These are phyloP conservation scores for Sporothrix brasiliensis DNA, from an alignment of 2,329 filamentous ascomycete species.

Conservation along the genomic window DNA sequence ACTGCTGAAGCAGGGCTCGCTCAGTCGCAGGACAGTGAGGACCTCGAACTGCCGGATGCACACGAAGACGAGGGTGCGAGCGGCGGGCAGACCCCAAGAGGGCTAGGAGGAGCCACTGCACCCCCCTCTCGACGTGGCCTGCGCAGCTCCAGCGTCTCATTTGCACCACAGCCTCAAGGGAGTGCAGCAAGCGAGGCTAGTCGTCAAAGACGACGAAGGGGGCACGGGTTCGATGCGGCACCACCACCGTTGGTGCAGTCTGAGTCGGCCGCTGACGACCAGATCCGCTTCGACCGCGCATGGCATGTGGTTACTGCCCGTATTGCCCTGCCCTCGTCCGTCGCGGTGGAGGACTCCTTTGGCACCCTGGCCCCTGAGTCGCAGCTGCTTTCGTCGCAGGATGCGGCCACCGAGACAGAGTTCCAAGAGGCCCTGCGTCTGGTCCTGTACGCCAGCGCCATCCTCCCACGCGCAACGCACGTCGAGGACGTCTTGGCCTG, in stretches of 20 bases:
- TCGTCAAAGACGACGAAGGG: constrained; percentile 1
- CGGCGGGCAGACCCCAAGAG: neutral
- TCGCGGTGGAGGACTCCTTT: constrained; percentile 58
- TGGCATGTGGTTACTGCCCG: constrained; percentile 64
- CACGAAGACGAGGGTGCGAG: constrained; percentile 34
- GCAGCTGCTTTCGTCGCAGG: constrained; percentile 43
- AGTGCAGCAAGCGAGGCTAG: neutral
- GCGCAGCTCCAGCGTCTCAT: constrained; percentile 22
- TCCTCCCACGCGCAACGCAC: constrained; percentile 54
- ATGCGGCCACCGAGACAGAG: constrained; percentile 43
- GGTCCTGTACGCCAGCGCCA: constrained; percentile 52
- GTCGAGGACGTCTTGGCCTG: constrained; percentile 62
- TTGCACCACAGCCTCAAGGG: neutral
- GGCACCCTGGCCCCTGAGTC: constrained; percentile 51
- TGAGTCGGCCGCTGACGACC: constrained; percentile 48
- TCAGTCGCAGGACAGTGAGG: constrained; percentile 33
- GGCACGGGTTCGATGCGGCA: constrained; percentile 1
- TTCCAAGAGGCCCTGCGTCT: constrained; percentile 59
- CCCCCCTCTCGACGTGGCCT: neutral
- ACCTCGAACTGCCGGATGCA: constrained; percentile 34
- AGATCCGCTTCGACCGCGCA: constrained; percentile 62
- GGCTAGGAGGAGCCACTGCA: neutral
- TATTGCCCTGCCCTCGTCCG: constrained; percentile 60
- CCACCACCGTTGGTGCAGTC: neutral
- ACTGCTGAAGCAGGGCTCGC: neutral